phyloP scores from a whole-genome alignment of 202 grass and related monocot genomes.

The Zizania palustris region DNA sequence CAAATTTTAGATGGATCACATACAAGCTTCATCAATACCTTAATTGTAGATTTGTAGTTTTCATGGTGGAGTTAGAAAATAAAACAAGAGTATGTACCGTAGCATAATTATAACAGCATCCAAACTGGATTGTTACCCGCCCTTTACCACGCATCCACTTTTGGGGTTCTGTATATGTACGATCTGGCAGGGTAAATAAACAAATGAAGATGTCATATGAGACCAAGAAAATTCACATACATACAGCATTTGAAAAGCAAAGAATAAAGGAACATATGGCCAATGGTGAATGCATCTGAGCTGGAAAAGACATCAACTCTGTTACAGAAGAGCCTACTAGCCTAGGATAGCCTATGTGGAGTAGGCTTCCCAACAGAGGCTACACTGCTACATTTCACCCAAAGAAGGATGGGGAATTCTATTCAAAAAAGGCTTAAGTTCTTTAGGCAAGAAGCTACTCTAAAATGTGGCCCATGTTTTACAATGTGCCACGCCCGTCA shows the following conservation, averaged over 20 bases:
- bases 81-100: conserved; percentile 53
- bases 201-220: no score
- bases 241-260: no score
- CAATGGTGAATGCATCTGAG: neutral
- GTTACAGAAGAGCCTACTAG: conserved; percentile 8
- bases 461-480: no score
- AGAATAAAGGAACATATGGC: neutral
- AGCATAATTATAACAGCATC: conserved; percentile 97
- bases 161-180: conserved; percentile 53
- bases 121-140: conserved; percentile 88
- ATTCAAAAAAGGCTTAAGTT: neutral
- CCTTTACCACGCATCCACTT: conserved; percentile 99
- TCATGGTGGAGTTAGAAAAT: conserved; percentile 23
- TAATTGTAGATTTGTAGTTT: conserved; percentile 26
- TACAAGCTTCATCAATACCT: conserved; percentile 3
- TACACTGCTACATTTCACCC: conserved; percentile 14
- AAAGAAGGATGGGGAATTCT: neutral
- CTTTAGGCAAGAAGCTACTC: conserved; percentile 4
- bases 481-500: neutral
- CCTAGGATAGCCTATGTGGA: neutral
- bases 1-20: conserved; percentile 22
- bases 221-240: no score
- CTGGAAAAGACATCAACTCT: conserved; percentile 20
- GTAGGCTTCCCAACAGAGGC: neutral
- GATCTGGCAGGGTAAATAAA: no score